These are phyloP conservation scores for Lipomyces chichibuensis DNA, from an alignment of 805 yeast genomes.

Conservation along the genomic window DNA sequence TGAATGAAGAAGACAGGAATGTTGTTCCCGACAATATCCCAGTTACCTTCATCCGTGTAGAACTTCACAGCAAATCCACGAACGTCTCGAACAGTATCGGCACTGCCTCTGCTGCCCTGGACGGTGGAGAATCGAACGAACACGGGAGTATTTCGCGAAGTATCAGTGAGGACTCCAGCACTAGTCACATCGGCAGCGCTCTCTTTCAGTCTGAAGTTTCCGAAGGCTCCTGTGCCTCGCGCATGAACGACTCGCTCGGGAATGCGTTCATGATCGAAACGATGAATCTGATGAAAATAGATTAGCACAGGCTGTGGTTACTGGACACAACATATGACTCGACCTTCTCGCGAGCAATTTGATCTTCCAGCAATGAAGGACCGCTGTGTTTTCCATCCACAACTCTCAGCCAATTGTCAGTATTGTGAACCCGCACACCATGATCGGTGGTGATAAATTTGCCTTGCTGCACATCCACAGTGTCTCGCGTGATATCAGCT, in stretches of 20 bases:
- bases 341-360: conserved; percentile 12
- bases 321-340: background rate
- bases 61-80: conserved; percentile 14
- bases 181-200: conserved; percentile 7
- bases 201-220: conserved; percentile 6
- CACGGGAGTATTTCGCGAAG: conserved; percentile 12
- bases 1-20: conserved; percentile 17
- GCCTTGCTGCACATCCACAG: background rate
- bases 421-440: conserved; percentile 9
- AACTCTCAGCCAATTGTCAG: conserved; percentile 14
- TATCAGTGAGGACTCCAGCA: conserved; percentile 16
- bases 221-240: conserved; percentile 16
- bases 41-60: conserved; percentile 18
- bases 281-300: conserved; percentile 2
- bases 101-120: conserved; percentile 12
- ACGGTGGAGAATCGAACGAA: conserved; percentile 16
- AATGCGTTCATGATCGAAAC: conserved; percentile 20
- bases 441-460: conserved; percentile 2
- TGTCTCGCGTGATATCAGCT: conserved; percentile 2
- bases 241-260: conserved; percentile 21
- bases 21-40: conserved; percentile 20
- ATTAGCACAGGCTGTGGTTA: background rate
- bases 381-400: background rate
- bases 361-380: conserved; percentile 11
- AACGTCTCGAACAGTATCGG: conserved; percentile 19